Percentiles rank a stretch among this genome's conserved stretches.
These are phyloP conservation scores for Saturnispora zaruensis DNA, from an alignment of 805 yeast species.

Conservation along the genomic window DNA sequence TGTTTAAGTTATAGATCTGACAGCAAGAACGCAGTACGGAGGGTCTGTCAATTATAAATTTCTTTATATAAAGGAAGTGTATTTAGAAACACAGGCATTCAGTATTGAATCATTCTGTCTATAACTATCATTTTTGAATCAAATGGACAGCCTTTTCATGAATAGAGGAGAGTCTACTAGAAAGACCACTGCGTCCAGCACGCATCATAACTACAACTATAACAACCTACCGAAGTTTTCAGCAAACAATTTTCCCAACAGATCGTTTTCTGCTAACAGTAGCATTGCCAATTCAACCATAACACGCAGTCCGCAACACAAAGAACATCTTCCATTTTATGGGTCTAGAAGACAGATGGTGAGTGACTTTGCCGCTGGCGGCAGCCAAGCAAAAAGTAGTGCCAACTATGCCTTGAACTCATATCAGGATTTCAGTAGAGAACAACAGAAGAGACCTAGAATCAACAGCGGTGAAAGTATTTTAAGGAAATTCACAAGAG, in stretches of 20 bases:
- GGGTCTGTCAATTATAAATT: too few relatives aligned
- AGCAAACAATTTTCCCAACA: background rate
- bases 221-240: slow-evolving; percentile 14
- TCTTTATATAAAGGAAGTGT: background rate
- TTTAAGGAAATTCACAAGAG: slow-evolving; percentile 5
- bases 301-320: background rate
- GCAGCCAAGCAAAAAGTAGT: background rate
- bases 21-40: background rate
- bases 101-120: too few relatives aligned
- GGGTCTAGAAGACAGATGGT: slow-evolving; percentile 12
- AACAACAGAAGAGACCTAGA: background rate
- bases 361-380: background rate
- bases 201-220: slow-evolving; percentile 7
- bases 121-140: too few relatives aligned
- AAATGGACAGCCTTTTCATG: background rate
- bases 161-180: background rate
- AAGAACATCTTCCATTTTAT: slow-evolving; percentile 13
- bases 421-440: background rate
- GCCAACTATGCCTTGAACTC: background rate
- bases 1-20: background rate
- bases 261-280: background rate
- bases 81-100: too few relatives aligned
- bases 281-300: background rate
- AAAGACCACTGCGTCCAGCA: slow-evolving; percentile 1
- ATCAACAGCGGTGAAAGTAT: background rate